Evolutionary conservation across 768 basidiomycete genomes (phyloP).

Genomic region (Tubosaeta sp.): DNA sequence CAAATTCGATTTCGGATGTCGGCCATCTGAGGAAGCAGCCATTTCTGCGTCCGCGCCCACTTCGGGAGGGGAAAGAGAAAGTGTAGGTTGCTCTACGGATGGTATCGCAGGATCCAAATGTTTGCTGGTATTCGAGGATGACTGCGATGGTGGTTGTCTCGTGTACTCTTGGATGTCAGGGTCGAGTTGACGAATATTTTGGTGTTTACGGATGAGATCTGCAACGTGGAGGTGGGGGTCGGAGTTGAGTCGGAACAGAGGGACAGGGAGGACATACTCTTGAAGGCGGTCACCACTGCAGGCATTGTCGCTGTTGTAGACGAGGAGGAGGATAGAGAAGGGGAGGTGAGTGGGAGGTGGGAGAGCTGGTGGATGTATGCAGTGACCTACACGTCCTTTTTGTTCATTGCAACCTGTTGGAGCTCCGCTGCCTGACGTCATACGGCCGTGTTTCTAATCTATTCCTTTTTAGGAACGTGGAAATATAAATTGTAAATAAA

Average conservation of each 20-base stretch:
- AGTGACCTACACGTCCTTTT: slow-evolving; percentile 24
- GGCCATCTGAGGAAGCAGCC: slow-evolving; percentile 71
- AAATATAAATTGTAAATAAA: background rate
- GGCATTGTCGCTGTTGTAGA: slow-evolving; percentile 45
- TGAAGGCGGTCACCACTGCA: slow-evolving; percentile 81
- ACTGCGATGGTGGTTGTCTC: slow-evolving; percentile 10
- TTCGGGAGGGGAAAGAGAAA: slow-evolving; percentile 21
- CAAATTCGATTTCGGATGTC: slow-evolving; percentile 69
- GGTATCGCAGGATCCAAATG: slow-evolving; percentile 36
- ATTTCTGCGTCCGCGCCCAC: slow-evolving; percentile 6
- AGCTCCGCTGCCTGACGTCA: slow-evolving; percentile 36
- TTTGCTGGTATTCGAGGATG: slow-evolving; percentile 25
- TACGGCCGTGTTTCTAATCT: slow-evolving; percentile 4
- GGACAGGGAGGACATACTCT: slow-evolving; percentile 50
- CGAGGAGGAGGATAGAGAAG: background rate
- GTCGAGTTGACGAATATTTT: slow-evolving; percentile 50
- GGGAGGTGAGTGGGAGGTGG: background rate
- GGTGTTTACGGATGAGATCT: slow-evolving; percentile 79
- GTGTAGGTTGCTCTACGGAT: slow-evolving; percentile 33
- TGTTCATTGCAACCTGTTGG: slow-evolving; percentile 26
- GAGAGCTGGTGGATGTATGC: slow-evolving; percentile 10
- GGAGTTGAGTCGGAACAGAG: slow-evolving; percentile 13
- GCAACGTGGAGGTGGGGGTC: slow-evolving; percentile 18
- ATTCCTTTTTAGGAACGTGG: slow-evolving; percentile 10
- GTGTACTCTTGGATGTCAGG: slow-evolving; percentile 26